Conservation (phyloP, 371 early-diverging fungal genomes). For the Mucor mucedo region DNA sequence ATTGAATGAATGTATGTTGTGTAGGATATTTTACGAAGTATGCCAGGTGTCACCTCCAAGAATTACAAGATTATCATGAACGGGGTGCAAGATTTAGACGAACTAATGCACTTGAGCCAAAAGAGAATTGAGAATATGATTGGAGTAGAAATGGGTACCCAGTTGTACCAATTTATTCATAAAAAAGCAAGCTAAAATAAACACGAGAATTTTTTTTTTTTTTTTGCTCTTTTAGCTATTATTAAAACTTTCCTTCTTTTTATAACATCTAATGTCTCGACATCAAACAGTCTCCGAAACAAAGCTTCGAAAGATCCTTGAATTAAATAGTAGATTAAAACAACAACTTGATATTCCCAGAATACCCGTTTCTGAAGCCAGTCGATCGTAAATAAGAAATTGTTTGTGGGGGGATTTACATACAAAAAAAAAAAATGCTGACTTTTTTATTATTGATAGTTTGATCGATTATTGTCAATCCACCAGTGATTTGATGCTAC, state of each 20-base stretch:
- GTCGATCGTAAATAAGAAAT: slow-evolving; percentile 32
- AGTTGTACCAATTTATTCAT: slow-evolving; percentile 64
- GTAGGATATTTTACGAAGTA: slow-evolving; percentile 76
- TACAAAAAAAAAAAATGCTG: not conserved
- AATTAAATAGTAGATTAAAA: slow-evolving; percentile 77
- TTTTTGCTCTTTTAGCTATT: not conserved
- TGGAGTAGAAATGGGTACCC: slow-evolving; percentile 58
- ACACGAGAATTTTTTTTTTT: slow-evolving; percentile 2
- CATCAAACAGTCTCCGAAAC: slow-evolving; percentile 63
- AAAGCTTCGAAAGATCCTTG: slow-evolving; percentile 77
- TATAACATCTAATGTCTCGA: slow-evolving; percentile 14
- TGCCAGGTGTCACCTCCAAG: slow-evolving; percentile 83
- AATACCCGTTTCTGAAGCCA: slow-evolving; percentile 82
- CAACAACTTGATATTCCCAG: slow-evolving; percentile 84
- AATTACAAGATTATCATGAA: slow-evolving; percentile 81
- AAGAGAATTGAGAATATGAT: slow-evolving; percentile 54
- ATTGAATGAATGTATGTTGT: not conserved
- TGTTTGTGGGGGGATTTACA: not conserved
- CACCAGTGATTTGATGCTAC: slow-evolving; percentile 67
- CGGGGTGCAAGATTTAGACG: slow-evolving; percentile 64
- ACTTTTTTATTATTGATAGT: slow-evolving; percentile 19
- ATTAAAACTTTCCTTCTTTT: not conserved
- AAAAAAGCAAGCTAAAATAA: slow-evolving; percentile 18
- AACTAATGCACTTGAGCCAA: slow-evolving; percentile 57
- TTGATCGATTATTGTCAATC: slow-evolving; percentile 54